Evolutionary conservation across 768 basidiomycete genomes (phyloP), one percentile per base, ranked within the genome.

Genomic region (Auriculariales sp.): DNA sequence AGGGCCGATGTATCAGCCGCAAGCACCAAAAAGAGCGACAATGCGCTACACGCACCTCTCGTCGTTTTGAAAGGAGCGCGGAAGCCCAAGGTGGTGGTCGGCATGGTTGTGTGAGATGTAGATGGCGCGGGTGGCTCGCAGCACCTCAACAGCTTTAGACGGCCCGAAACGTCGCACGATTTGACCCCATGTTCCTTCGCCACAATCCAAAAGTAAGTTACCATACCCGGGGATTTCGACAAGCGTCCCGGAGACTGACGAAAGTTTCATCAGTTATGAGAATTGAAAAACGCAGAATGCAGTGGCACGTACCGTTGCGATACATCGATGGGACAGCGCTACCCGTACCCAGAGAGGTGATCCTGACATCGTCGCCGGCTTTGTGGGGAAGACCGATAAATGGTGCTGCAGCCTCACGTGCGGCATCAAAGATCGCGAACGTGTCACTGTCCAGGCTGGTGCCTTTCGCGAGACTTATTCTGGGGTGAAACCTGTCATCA

Each of bases 151-250:
- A 1, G 57, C 53, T 3, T 56, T 58, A 30, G 73, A 69, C 15
- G 67, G 58, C 1, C 91, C 91, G 58, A 81, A 93, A 45, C 80
- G 74, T 3, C 94, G 73, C 2, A 71, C 71, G 3, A 97, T 71
- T 59, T 97, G 94, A 1, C 92, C 92, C 73, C 83, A 84, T 0
- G 92, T 91, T 0, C 91, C 92, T 66, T 98, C 94, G 0, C 94
- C 94, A 0, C 74, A 75, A 55, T 98, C 94, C 2, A 97, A 71
- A n/a, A 97, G 66, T 29, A 95, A 65, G 53, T 75, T 79, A 0
- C 88, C 87, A 49, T 71, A 70, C 1, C 67, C 64, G 0, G 93
- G 91, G 30, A 93, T 79, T 45, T 72, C 71, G 4, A 98, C 66
- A 3, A 93, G 71, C 0, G 84, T 91, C 1, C 42, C 48, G n/a